Conservation (phyloP, 1,139 yeast genomes). For the Kodamaea fungicola region DNA sequence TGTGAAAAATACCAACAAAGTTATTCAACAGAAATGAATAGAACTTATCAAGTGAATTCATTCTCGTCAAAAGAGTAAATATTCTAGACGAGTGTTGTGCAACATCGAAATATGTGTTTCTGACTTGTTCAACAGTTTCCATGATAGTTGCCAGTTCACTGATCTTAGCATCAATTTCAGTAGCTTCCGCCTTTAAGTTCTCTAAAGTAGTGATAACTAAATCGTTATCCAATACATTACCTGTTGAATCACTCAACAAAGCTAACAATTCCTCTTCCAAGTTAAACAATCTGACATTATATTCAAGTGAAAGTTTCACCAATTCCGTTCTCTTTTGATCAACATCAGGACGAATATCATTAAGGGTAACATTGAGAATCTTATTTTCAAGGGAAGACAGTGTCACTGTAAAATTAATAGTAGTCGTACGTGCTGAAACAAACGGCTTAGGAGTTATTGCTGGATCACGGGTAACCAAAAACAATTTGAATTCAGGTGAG, state of each 20-base stretch:
- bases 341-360: constrained; percentile 61
- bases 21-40: constrained; percentile 58
- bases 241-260: constrained; percentile 55
- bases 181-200: constrained; percentile 59
- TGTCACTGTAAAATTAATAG: constrained; percentile 72
- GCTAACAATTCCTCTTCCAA: constrained; percentile 63
- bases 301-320: constrained; percentile 56
- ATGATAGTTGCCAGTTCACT: constrained; percentile 53
- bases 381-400: constrained; percentile 62
- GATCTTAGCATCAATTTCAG: constrained; percentile 51
- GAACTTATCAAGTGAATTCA: constrained; percentile 43
- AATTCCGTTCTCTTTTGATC: constrained; percentile 56
- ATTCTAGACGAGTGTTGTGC: constrained; percentile 55
- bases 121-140: constrained; percentile 46
- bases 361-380: constrained; percentile 56
- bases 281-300: constrained; percentile 47
- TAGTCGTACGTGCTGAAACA: constrained; percentile 56
- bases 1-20: constrained; percentile 39
- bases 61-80: constrained; percentile 39
- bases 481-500: constrained; percentile 60
- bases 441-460: constrained; percentile 47
- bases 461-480: constrained; percentile 61
- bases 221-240: constrained; percentile 68
- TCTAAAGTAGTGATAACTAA: constrained; percentile 60
- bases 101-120: constrained; percentile 47